Percentiles rank a stretch among this genome's conserved stretches.
These are phyloP conservation scores for Cladorrhinum sp. DNA, from an alignment of 2,329 filamentous ascomycete species.

Conservation along the genomic window DNA sequence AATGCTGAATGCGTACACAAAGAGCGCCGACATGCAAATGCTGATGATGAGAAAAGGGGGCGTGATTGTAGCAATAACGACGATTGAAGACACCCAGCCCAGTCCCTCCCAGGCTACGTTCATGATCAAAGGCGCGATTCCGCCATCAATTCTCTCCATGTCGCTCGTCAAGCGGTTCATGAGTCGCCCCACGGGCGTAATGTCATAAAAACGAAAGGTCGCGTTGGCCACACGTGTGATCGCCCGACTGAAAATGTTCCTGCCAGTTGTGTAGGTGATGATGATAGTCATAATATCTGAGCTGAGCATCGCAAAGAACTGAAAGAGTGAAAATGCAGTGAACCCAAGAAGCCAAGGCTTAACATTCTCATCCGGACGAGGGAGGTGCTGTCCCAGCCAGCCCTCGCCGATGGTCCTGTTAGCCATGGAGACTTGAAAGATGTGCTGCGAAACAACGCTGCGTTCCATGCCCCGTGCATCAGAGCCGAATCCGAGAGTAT, in stretches of 20 bases:
- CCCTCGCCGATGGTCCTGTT: conserved; percentile 1
- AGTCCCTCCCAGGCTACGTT: conserved; percentile 68
- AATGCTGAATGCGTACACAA: conserved; percentile 69
- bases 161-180: conserved; percentile 93
- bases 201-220: conserved; percentile 87
- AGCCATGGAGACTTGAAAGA: conserved; percentile 11
- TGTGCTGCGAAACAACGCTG: conserved; percentile 8
- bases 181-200: conserved; percentile 80
- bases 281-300: conserved; percentile 67
- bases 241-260: conserved; percentile 69
- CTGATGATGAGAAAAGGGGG: conserved; percentile 74
- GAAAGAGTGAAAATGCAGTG: conserved; percentile 59
- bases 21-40: conserved; percentile 61
- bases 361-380: conserved; percentile 65
- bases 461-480: conserved; percentile 5
- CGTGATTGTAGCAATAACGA: conserved; percentile 77
- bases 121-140: conserved; percentile 73
- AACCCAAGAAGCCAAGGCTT: conserved; percentile 73
- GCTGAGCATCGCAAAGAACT: conserved; percentile 58
- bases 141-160: conserved; percentile 83
- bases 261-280: conserved; percentile 78
- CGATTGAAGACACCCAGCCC: conserved; percentile 67
- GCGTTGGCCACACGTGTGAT: conserved; percentile 72
- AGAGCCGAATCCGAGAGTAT: background rate
- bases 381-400: conserved; percentile 46